Evolutionary conservation across 2,329 filamentous ascomycete species (phyloP), one percentile per base, ranked within the genome.

Genomic region (Colletotrichum tropicicola): DNA sequence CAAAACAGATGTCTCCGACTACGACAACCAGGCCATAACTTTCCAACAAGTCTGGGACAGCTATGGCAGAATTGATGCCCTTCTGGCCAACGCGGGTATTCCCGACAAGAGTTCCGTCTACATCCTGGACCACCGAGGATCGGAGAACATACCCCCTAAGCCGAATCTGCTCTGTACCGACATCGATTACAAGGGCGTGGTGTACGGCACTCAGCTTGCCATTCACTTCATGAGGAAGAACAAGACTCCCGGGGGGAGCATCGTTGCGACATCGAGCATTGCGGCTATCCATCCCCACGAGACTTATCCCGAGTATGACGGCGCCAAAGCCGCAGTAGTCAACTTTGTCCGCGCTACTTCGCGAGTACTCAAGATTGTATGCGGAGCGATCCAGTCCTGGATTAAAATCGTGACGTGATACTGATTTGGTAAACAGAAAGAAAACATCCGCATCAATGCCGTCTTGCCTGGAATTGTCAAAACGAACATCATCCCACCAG

Each of bases 191-290:
- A 85, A 85, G 70, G 81, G 81, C 4, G 77, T 86, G 2, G 70
- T 86, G 0, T 85, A 85, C 59, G 82, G 83, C 4, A 81, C 78
- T 1, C 77, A 79, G 58, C 73, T 86, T 8, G 82, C 84, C 1
- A 81, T 80, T 9, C 82, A 86, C 68, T 86, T 84, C 70, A 86
- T 86, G 84, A 76, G 83, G 12, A 78, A 84, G 61, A 86, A 85
- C 59, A 68, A 72, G 3, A 71, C 70, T 0, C 77, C 77, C 0
- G 80, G 80, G 2, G 82, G 82, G 1, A 78, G 74, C 58, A 82
- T 85, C 55, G 72, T 83, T 10, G 75, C 78, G 2, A 84, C 82
- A 1, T 75, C 76, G 2, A 82, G 78, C 62, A 77, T 80, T 60
- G 78, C 79, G 2, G 80, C 74, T 1, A 66, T 85, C 1, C 79